These are phyloP conservation scores for Zymoseptoria passerinii DNA, from an alignment of 2,329 filamentous ascomycete genomes.

Conservation along the genomic window DNA sequence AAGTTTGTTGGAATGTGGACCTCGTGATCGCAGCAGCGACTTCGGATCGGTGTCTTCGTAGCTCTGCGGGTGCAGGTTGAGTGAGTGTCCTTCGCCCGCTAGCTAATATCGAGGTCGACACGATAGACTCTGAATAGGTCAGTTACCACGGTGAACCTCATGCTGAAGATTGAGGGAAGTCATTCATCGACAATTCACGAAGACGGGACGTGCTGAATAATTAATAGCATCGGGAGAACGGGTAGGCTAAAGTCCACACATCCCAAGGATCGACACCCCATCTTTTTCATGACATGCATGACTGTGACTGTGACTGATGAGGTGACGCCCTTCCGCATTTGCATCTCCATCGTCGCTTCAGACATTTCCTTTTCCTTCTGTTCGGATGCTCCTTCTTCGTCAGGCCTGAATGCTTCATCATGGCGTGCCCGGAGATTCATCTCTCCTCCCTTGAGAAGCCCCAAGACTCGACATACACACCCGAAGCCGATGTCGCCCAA, in stretches of 20 bases:
- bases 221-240: not conserved
- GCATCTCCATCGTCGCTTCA: not conserved
- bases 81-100: no score
- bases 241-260: not conserved
- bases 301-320: not conserved
- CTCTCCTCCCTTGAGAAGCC: slow-evolving; percentile 20
- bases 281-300: not conserved
- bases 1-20: no score
- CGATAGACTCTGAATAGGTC: no score
- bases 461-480: slow-evolving; percentile 9
- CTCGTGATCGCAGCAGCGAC: no score
- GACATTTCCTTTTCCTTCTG: not conserved
- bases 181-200: not conserved
- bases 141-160: no score
- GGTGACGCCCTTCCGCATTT: not conserved
- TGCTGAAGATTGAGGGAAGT: no score
- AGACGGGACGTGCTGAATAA: not conserved
- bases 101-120: no score
- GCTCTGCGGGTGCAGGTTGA: no score
- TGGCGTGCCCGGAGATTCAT: slow-evolving; percentile 33
- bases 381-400: not conserved
- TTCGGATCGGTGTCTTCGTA: no score
- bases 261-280: not conserved
- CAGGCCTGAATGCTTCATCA: slow-evolving; percentile 9
- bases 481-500: slow-evolving; percentile 7